Evolutionary conservation across 2,329 filamentous ascomycete genomes (phyloP), one percentile per base, ranked within the genome.

Genomic region (Colletotrichum tabaci): DNA sequence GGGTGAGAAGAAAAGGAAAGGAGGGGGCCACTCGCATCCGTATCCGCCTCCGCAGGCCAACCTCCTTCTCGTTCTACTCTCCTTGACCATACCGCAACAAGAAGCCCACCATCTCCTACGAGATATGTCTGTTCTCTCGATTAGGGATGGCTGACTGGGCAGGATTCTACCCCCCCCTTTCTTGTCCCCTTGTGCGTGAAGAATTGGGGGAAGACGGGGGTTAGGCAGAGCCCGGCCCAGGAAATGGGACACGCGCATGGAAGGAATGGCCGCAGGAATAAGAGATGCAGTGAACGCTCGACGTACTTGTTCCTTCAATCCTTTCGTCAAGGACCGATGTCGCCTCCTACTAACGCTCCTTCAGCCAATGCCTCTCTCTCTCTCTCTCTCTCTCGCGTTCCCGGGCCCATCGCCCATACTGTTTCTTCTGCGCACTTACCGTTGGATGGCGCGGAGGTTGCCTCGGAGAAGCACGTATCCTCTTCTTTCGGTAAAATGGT

Each of bases 251-350:
- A 18, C n/a, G 47, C 47, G 55, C 55, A 57, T 57, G 55, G 55
- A 57, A 57, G 55, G 55, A 57, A 42, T 23, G 55, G 60, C 21
- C 26, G 60, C 60, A 62, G 60, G 15, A 49, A 38, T 9, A 38
- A 42, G 46, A 40, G 60, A 40, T 62, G 60, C 35, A 52, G 47
- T 47, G 47, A 40, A 30, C 60, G 38, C 16, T 35, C 21, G 30
- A 21, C 47, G 44, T 30, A 21, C 60, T 18, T 52, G 35, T 50
- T 62, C 60, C 60, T 62, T 52, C 35, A 46, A 35, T 50, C 42
- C 60, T 47, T 62, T 52, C 35, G 60, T 16, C 53, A 6, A 30
- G 15, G 18, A n/a, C 9, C 46, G 30, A 52, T 40, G 60, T 50
- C 35, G 38, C 35, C 46, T 13, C 46, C 60, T 13, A 13, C n/a